Percentiles rank a stretch among this genome's conserved stretches.
Conservation (phyloP, 2,329 filamentous ascomycete genomes). For the Botrytis sinoallii region DNA sequence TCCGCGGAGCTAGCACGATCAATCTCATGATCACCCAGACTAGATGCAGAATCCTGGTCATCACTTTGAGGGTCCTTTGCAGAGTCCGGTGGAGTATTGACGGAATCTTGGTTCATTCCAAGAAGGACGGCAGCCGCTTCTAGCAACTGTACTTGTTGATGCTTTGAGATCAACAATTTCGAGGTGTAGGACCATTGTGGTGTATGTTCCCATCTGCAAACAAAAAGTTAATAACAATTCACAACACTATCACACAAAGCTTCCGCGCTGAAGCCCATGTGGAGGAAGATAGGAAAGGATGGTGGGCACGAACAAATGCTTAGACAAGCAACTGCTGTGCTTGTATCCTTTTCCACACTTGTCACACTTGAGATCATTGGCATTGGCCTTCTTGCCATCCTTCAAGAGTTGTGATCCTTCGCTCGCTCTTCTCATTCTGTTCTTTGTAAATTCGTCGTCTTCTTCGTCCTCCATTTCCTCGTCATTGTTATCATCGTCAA, state of each 20-base stretch:
- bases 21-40: constrained; percentile 68
- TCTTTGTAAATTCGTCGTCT: constrained; percentile 44
- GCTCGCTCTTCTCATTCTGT: constrained; percentile 64
- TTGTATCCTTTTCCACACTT: constrained; percentile 99
- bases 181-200: constrained; percentile 97
- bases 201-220: constrained; percentile 94
- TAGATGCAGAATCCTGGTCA: constrained; percentile 75
- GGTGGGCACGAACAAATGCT: constrained; percentile 95
- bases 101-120: constrained; percentile 70
- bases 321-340: constrained; percentile 99
- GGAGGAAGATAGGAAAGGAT: constrained; percentile 41
- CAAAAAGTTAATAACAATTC: constrained; percentile 38
- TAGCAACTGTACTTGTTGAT: constrained; percentile 96
- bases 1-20: constrained; percentile 81
- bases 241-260: constrained; percentile 37
- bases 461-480: constrained; percentile 53
- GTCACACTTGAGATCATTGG: constrained; percentile 88
- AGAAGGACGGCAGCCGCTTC: constrained; percentile 96
- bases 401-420: constrained; percentile 82
- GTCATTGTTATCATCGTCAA: constrained; percentile 65
- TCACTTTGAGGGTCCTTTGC: constrained; percentile 68
- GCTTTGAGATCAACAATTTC: constrained; percentile 97
- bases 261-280: constrained; percentile 42
- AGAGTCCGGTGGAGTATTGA: constrained; percentile 60
- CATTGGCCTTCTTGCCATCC: constrained; percentile 73